Conservation (phyloP, 352 stramenopile genomes). For the Globisporangium carolinianum region DNA sequence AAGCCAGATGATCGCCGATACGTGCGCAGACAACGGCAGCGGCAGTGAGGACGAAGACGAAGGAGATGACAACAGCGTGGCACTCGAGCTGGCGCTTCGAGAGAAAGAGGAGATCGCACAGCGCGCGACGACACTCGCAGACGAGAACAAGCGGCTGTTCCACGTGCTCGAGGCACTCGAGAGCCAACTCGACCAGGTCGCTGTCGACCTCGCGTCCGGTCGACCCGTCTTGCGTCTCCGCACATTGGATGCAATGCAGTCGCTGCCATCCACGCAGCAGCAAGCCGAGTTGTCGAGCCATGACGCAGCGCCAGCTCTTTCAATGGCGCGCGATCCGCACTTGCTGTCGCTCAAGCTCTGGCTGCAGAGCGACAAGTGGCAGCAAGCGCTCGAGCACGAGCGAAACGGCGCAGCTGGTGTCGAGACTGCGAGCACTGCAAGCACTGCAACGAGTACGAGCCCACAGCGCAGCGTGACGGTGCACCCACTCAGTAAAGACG, state of each 20-base stretch:
- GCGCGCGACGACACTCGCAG: conserved; percentile 26
- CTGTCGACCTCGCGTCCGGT: conserved; percentile 31
- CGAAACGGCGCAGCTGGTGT: not conserved
- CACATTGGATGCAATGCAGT: not conserved
- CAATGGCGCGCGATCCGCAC: not conserved
- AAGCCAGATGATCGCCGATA: too few relatives aligned
- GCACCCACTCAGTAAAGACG: not conserved
- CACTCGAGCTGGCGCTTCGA: conserved; percentile 6
- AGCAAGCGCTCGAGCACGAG: conserved; percentile 21
- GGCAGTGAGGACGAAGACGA: conserved; percentile 6
- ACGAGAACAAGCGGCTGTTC: conserved; percentile 48
- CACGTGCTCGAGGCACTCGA: conserved; percentile 39
- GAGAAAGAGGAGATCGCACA: conserved; percentile 27
- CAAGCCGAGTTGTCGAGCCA: not conserved
- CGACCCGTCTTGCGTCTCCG: conserved; percentile 28
- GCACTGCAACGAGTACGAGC: not conserved
- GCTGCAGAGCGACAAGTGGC: conserved; percentile 44
- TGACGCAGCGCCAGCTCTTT: not conserved
- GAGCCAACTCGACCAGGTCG: conserved; percentile 38
- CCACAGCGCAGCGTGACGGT: not conserved
- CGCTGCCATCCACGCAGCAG: not conserved
- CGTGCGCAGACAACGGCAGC: not conserved
- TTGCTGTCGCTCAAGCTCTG: conserved; percentile 42
- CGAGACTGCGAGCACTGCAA: not conserved
- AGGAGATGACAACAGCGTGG: conserved; percentile 20